These are phyloP conservation scores for Boletus rubropictus DNA, from an alignment of 768 basidiomycete genomes.

Conservation along the genomic window DNA sequence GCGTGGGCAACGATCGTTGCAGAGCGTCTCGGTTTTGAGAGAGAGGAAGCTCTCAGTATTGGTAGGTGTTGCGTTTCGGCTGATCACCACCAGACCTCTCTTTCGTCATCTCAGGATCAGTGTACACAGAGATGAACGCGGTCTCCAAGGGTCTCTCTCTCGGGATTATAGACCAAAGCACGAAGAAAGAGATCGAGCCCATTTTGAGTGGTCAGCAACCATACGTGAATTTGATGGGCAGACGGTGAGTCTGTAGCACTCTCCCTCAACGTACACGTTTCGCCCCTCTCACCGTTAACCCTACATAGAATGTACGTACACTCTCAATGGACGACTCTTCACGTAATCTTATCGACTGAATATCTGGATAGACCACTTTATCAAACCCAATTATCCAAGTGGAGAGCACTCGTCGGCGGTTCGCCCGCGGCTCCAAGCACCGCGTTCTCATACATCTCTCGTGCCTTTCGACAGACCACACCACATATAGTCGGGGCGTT, in stretches of 20 bases:
- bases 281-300: neutral
- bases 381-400: slow-evolving; percentile 59
- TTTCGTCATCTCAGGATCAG: slow-evolving; percentile 56
- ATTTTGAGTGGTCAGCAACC: slow-evolving; percentile 60
- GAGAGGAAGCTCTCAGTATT: slow-evolving; percentile 88
- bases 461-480: slow-evolving; percentile 73
- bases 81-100: neutral
- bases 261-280: neutral
- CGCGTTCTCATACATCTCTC: slow-evolving; percentile 82
- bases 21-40: slow-evolving; percentile 77
- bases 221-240: slow-evolving; percentile 81
- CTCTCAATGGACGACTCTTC: neutral
- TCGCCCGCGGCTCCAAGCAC: slow-evolving; percentile 61
- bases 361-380: slow-evolving; percentile 62
- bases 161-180: slow-evolving; percentile 62
- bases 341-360: slow-evolving; percentile 2
- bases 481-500: slow-evolving; percentile 75
- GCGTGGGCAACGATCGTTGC: slow-evolving; percentile 89
- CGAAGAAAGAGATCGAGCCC: slow-evolving; percentile 52
- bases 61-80: slow-evolving; percentile 43
- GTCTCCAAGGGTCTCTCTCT: slow-evolving; percentile 78
- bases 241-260: slow-evolving; percentile 39
- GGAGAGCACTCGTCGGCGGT: slow-evolving; percentile 77
- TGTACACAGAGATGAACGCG: slow-evolving; percentile 91
- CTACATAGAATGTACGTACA: slow-evolving; percentile 37